These are phyloP conservation scores for Fusarium kyushuense DNA, from an alignment of 2,329 filamentous ascomycete species.

Conservation along the genomic window DNA sequence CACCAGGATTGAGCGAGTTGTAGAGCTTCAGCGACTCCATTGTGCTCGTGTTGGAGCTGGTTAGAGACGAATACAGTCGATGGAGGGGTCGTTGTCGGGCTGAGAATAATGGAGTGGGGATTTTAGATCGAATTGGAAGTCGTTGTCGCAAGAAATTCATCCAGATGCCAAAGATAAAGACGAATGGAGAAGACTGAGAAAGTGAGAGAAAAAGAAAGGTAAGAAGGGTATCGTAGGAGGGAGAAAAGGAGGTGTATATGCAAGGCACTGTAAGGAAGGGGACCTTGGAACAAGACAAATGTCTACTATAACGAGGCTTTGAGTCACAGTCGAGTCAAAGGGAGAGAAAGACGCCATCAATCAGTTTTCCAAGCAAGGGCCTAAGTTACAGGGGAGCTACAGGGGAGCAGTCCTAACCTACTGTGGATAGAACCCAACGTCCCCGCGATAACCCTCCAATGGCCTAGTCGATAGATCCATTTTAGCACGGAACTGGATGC, in stretches of 20 bases:
- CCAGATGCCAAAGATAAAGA: conserved; percentile 44
- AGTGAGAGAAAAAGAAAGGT: conserved; percentile 26
- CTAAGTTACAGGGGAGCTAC: conserved; percentile 28
- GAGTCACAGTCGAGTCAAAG: conserved; percentile 41
- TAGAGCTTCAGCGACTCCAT: conserved; percentile 77
- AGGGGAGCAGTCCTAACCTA: neutral
- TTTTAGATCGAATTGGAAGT: conserved; percentile 43
- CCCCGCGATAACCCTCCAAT: conserved; percentile 27
- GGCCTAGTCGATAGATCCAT: conserved; percentile 29
- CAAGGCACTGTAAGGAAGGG: conserved; percentile 8
- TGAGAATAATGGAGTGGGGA: conserved; percentile 48
- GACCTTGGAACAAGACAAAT: conserved; percentile 35
- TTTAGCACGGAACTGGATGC: conserved; percentile 27
- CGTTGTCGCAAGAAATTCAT: conserved; percentile 54
- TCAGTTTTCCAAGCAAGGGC: conserved; percentile 32
- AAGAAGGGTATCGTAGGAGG: conserved; percentile 26
- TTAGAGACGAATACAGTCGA: conserved; percentile 53
- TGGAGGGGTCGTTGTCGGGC: conserved; percentile 42
- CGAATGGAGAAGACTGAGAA: conserved; percentile 20
- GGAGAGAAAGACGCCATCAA: conserved; percentile 40
- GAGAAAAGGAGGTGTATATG: conserved; percentile 31
- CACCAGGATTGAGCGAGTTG: conserved; percentile 80
- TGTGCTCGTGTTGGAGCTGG: conserved; percentile 43
- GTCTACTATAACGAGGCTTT: conserved; percentile 30
- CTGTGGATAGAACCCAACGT: too few relatives aligned